Evolutionary conservation across 805 yeast genomes (phyloP), one percentile per base, ranked within the genome.

Genomic region (Candida anglica): DNA sequence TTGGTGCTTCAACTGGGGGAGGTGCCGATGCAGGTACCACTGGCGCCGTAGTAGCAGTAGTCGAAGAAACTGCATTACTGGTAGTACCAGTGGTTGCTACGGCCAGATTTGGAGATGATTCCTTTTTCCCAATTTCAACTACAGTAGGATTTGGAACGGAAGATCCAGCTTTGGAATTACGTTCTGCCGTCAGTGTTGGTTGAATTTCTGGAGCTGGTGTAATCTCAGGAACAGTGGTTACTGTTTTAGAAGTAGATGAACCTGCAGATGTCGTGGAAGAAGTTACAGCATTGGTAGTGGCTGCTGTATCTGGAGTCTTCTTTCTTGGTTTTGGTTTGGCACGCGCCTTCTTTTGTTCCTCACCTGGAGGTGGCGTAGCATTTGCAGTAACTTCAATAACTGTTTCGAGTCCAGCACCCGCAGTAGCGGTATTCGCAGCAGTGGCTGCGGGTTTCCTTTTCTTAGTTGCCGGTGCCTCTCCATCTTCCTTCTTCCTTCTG

Each of bases 1-100:
- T 73, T 2, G 81, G 81, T 9, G 50, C 44, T 18, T 48, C 56
- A n/a, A n/a, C n/a, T 18, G 41, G 42, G 24, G 28, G 8, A 17
- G 28, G n/a, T 11, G 23, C 23, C 11, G 23, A 9, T 9, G 23
- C 23, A 11, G 23, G 10, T 9, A 11, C 23, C 11, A 11, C 23
- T 9, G 23, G 23, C 9, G 23, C 23, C 10, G 23, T 9, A 21
- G 23, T 21, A 21, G 23, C 23, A 11, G 23, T 9, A 21, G 23
- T 21, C 23, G 23, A 21, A n/a, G n/a, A n/a, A 9, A 21, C 10
- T 11, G 23, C 11, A 9, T 11, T 11, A 21, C 23, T 11, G 23
- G 23, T 11, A 21, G 23, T 21, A 11, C 10, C 11, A 21, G 23
- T 11, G 23, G 23, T 11, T 11, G 10, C 23, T 9, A 9, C 11